Conservation (phyloP, 257 asterid species). For the Fraxinus cuspidata region DNA sequence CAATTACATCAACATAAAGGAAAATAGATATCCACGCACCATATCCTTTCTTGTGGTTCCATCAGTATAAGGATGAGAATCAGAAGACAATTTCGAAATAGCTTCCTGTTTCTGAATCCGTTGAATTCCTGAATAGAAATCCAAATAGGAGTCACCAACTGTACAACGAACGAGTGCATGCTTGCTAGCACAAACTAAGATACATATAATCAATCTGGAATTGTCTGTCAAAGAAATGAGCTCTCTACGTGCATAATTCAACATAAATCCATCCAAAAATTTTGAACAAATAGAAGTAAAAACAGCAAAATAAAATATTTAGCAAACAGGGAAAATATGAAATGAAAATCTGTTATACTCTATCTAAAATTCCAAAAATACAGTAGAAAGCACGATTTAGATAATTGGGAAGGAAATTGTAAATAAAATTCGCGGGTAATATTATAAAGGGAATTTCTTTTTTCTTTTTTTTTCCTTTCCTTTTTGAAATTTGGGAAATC, state of each 20-base stretch:
- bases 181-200: background rate
- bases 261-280: conserved; percentile 1
- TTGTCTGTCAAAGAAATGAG: background rate
- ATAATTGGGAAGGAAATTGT: conserved; percentile 18
- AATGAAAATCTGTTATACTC: background rate
- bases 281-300: background rate
- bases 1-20: background rate
- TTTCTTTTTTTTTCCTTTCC: background rate
- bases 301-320: background rate
- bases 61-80: conserved; percentile 50
- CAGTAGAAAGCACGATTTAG: conserved; percentile 12
- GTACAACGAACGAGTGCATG: conserved; percentile 10
- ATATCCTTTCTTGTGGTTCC: conserved; percentile 46
- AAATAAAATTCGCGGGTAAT: conserved; percentile 8
- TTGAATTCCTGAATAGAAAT: conserved; percentile 52
- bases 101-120: conserved; percentile 46
- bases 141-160: conserved; percentile 25
- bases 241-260: background rate
- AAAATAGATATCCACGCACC: conserved; percentile 40
- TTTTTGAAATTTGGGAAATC: conserved; percentile 10
- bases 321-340: background rate
- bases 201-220: conserved; percentile 6
- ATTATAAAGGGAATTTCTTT: background rate
- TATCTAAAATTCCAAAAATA: background rate
- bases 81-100: conserved; percentile 47